Percentiles rank a stretch among this genome's conserved stretches.
These are phyloP conservation scores for Ceratocystis eucalypticola DNA, from an alignment of 2,329 filamentous ascomycete genomes.

Conservation along the genomic window DNA sequence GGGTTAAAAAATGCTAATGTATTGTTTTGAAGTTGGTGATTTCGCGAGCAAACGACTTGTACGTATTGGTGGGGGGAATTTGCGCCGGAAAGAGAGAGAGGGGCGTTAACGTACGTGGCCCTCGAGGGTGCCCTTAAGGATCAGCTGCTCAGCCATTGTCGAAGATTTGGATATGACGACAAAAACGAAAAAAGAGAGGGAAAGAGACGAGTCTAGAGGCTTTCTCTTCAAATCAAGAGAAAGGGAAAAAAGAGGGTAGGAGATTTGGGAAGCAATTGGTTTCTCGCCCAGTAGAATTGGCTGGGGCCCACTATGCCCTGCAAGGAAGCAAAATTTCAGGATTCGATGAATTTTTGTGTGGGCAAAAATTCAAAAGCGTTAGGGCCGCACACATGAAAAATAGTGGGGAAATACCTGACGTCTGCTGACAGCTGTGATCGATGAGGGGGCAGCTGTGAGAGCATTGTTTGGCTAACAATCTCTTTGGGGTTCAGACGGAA, in stretches of 20 bases:
- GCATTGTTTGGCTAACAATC: not conserved
- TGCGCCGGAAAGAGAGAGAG: slow-evolving; percentile 19
- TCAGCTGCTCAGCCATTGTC: slow-evolving; percentile 78
- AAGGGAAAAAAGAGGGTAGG: slow-evolving; percentile 18
- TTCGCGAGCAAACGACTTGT: not conserved
- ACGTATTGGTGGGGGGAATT: not conserved
- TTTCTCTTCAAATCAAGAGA: slow-evolving; percentile 20
- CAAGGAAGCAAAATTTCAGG: slow-evolving; percentile 19
- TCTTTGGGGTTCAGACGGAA: not conserved
- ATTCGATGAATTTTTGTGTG: slow-evolving; percentile 20
- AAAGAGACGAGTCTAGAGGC: slow-evolving; percentile 21
- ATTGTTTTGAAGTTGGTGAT: not conserved
- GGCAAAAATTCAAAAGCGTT: slow-evolving; percentile 19
- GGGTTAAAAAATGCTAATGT: not conserved
- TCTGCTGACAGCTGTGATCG: not conserved
- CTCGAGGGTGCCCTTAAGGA: slow-evolving; percentile 93
- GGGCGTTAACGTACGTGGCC: slow-evolving; percentile 58
- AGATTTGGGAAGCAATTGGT: slow-evolving; percentile 19
- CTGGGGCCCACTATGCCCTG: slow-evolving; percentile 19
- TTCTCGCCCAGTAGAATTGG: slow-evolving; percentile 18
- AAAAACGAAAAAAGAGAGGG: slow-evolving; percentile 19
- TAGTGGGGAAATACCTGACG: slow-evolving; percentile 11
- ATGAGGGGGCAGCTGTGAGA: not conserved
- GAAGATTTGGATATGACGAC: slow-evolving; percentile 16
- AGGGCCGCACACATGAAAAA: slow-evolving; percentile 19